Evolutionary conservation across 2,329 filamentous ascomycete species (phyloP), one percentile per base, ranked within the genome.

Genomic region (Dactylellina sp.): DNA sequence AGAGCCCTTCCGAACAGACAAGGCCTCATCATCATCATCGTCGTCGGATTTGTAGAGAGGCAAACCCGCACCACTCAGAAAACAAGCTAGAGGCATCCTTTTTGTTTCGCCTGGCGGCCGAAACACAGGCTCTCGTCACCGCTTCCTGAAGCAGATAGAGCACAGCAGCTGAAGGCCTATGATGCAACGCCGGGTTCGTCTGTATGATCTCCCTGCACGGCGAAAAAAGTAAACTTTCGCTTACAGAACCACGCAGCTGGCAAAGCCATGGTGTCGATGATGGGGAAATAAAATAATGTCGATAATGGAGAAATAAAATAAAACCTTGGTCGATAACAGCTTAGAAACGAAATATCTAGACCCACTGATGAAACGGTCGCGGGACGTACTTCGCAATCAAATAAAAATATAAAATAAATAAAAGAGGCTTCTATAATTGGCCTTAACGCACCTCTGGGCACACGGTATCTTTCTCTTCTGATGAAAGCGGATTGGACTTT

Each of bases 261-360:
- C 28, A 35, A 62, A 47, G 32, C 39, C 32, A 56, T 24, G 39
- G 16, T 16, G 4, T 2, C 5, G 6, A 46, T 7, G 47, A 25
- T 50, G 22, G 50, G 18, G 22, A 35, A 70, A 55, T 61, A 52
- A 40, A 9, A 24, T 32, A 25, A 4, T 16, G 4, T 2, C 5
- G 6, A 46, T 7, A 22, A 25, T 50, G 22, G 50, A 16, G 22
- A 35, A 70, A 55, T 61, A 52, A 40, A 9, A 24, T 52, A 49
- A 66, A 66, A 65, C 46, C 61, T 62, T 62, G 70, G 61, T 56
- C 55, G 70, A 40, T 66, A 74, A 74, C 70, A 66, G 70, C 55
- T 47, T 74, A 57, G 61, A 20, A 9, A 32, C 14, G 25, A 50
- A 66, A 55, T 52, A 65, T 62, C 46, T 50, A 47, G 55, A 20